phyloP scores from a whole-genome alignment of 2,329 filamentous ascomycete genomes.

The Talaromyces sp. region DNA sequence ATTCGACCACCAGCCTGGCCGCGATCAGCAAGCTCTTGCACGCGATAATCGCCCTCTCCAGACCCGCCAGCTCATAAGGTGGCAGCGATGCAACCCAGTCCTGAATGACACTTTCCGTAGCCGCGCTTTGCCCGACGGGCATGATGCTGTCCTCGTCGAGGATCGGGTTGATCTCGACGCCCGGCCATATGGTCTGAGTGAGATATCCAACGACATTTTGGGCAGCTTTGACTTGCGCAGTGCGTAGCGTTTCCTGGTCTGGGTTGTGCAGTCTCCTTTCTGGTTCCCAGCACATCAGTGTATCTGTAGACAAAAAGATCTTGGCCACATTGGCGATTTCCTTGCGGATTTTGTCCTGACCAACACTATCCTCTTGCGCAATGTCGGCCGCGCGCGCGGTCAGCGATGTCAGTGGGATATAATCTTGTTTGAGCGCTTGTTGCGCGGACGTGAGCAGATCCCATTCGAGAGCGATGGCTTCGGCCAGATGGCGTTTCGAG shows the following conservation, averaged over 20 bases:
- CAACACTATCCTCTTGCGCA: conserved; percentile 57
- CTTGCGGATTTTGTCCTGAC: conserved; percentile 52
- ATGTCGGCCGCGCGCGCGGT: conserved; percentile 81
- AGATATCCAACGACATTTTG: conserved; percentile 68
- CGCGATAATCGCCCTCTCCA: conserved; percentile 79
- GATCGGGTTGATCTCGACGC: conserved; percentile 72
- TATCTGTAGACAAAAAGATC: conserved; percentile 88
- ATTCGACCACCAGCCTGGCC: conserved; percentile 74
- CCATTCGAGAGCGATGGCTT: conserved; percentile 89
- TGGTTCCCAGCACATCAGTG: conserved; percentile 83
- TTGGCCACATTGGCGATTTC: conserved; percentile 66
- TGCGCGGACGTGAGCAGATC: conserved; percentile 75
- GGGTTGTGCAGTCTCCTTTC: conserved; percentile 49
- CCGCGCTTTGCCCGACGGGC: conserved; percentile 66
- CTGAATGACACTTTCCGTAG: conserved; percentile 70
- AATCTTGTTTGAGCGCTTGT: conserved; percentile 78
- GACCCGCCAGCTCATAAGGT: conserved; percentile 76
- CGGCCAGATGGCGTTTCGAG: conserved; percentile 75
- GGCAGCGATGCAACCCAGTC: conserved; percentile 71
- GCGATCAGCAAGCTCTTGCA: conserved; percentile 82
- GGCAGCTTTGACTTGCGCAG: conserved; percentile 66
- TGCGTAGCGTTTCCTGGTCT: conserved; percentile 59
- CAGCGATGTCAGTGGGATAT: conserved; percentile 85
- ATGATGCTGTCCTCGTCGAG: conserved; percentile 74
- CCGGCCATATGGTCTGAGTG: conserved; percentile 73